A percentile compares a stretch with the other conserved stretches of the same genome.
These are phyloP conservation scores for Metschnikowia lunata DNA, from an alignment of 805 yeast species.

Conservation along the genomic window DNA sequence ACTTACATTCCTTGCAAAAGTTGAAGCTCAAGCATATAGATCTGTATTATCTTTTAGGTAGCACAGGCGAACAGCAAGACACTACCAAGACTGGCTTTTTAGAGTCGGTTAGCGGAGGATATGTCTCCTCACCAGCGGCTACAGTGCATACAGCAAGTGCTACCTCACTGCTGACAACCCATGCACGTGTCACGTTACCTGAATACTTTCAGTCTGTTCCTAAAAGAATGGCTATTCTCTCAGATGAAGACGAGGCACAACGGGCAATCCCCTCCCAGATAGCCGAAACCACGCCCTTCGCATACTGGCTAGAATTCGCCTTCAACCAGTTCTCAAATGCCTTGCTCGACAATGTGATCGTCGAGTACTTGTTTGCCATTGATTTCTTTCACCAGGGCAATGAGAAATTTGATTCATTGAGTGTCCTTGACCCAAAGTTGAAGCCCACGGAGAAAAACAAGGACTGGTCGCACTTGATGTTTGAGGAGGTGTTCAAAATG, in stretches of 20 bases:
- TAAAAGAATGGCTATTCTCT: conserved; percentile 54
- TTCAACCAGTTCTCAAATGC: conserved; percentile 72
- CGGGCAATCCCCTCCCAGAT: conserved; percentile 67
- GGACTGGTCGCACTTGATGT: conserved; percentile 38
- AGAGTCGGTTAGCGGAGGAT: conserved; percentile 9
- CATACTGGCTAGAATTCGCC: conserved; percentile 68
- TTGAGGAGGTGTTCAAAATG: conserved; percentile 33
- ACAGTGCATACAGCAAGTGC: neutral
- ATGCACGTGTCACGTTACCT: conserved; percentile 25
- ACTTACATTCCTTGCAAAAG: conserved; percentile 66
- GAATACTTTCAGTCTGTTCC: conserved; percentile 55
- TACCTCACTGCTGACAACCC: neutral
- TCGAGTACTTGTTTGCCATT: conserved; percentile 67
- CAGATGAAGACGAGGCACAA: conserved; percentile 30
- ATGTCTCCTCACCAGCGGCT: neutral
- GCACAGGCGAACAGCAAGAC: conserved; percentile 20
- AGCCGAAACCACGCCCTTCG: conserved; percentile 69
- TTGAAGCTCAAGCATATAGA: conserved; percentile 55
- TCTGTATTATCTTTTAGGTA: conserved; percentile 52
- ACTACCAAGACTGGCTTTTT: conserved; percentile 12
- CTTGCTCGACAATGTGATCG: conserved; percentile 68
- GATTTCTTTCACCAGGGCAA: conserved; percentile 60
- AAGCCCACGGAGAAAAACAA: conserved; percentile 4
- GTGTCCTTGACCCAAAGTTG: conserved; percentile 8
- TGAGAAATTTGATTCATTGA: conserved; percentile 30